Conservation (phyloP, 2,329 filamentous ascomycete species). For the Neurospora sp. region DNA sequence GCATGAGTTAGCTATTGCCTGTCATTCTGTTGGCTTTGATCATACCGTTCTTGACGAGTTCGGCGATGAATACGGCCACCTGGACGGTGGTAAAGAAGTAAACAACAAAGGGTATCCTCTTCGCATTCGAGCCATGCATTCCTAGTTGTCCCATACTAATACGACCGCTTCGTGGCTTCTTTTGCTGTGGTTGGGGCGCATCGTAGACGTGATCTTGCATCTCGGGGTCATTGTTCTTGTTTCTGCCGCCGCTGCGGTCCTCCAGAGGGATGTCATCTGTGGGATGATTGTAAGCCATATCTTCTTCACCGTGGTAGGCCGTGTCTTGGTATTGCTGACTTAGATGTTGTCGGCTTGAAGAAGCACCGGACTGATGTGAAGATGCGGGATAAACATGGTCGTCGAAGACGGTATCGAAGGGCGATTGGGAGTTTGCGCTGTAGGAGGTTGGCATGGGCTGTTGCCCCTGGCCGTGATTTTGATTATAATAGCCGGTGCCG, state of each 20-base stretch:
- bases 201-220: slow-evolving; percentile 55
- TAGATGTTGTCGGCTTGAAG: slow-evolving; percentile 27
- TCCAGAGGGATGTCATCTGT: slow-evolving; percentile 50
- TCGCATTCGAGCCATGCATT: slow-evolving; percentile 47
- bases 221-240: slow-evolving; percentile 36
- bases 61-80: slow-evolving; percentile 76
- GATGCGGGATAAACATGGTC: slow-evolving; percentile 55
- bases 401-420: slow-evolving; percentile 59
- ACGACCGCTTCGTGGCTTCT: slow-evolving; percentile 31
- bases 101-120: slow-evolving; percentile 66
- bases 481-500: neutral
- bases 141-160: slow-evolving; percentile 49
- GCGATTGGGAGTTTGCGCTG: slow-evolving; percentile 33
- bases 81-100: slow-evolving; percentile 72
- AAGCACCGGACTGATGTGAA: slow-evolving; percentile 25
- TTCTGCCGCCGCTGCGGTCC: slow-evolving; percentile 15
- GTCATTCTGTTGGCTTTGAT: neutral
- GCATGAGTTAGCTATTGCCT: neutral
- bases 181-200: slow-evolving; percentile 28
- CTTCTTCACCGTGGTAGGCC: slow-evolving; percentile 42
- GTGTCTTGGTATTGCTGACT: slow-evolving; percentile 49
- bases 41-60: slow-evolving; percentile 76
- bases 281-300: slow-evolving; percentile 22
- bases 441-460: slow-evolving; percentile 22
- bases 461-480: neutral